phyloP scores from a whole-genome alignment of 169 alveolate species.

The Eimeria nieschulzi region DNA sequence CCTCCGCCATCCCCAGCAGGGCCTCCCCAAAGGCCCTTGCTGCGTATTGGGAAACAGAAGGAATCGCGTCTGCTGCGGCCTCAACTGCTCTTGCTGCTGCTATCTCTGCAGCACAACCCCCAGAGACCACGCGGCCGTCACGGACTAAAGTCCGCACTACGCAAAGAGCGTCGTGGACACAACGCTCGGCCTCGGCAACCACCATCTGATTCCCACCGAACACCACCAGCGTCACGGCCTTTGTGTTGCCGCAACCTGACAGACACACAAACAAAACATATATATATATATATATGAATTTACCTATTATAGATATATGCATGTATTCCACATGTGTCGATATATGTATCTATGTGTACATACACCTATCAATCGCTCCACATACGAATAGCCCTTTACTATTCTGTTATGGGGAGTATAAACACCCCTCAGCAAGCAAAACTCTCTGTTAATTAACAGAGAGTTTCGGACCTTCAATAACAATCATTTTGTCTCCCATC shows the following conservation, averaged over 20 bases:
- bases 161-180: conserved; percentile 99
- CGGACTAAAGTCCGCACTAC: conserved; percentile 91
- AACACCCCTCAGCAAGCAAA: too few relatives aligned
- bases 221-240: conserved; percentile 96
- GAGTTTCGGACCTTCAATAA: conserved; percentile 90
- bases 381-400: too few relatives aligned
- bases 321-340: neutral
- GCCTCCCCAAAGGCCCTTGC: conserved; percentile 98
- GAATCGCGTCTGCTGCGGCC: conserved; percentile 91
- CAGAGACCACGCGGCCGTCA: conserved; percentile 93
- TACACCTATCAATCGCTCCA: neutral
- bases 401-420: too few relatives aligned
- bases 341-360: neutral
- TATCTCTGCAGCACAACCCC: conserved; percentile 99
- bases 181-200: conserved; percentile 97
- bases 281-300: neutral
- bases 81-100: conserved; percentile 95
- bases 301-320: neutral
- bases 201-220: conserved; percentile 98
- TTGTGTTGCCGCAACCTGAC: conserved; percentile 86
- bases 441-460: neutral
- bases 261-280: neutral
- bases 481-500: conserved; percentile 94
- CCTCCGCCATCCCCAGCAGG: conserved; percentile 94
- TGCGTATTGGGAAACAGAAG: conserved; percentile 97